A percentile compares a stretch with the other conserved stretches of the same genome.
These are phyloP conservation scores for Neofusicoccum kwambonambiense DNA, from an alignment of 2,329 filamentous ascomycete species.

Conservation along the genomic window DNA sequence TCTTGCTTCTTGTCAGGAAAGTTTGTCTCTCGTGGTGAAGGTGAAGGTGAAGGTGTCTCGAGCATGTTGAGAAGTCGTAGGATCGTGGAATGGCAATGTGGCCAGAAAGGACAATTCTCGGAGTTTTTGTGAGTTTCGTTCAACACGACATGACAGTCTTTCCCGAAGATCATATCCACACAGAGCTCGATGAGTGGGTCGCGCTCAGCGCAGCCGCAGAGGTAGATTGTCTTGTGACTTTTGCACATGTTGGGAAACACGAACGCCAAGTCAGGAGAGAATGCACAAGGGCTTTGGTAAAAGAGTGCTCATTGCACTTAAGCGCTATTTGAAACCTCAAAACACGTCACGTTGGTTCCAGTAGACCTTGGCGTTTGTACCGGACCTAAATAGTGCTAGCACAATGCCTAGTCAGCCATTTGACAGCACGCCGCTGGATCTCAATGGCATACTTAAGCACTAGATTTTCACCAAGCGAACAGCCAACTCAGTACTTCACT, in stretches of 20 bases:
- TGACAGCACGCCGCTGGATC: background rate
- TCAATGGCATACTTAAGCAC: no score
- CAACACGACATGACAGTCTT: background rate
- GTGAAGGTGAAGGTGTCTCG: no score
- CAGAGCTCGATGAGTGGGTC: background rate
- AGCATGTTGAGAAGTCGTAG: background rate
- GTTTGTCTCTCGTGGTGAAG: no score
- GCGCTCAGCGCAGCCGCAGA: slow-evolving; percentile 1
- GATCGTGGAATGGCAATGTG: background rate
- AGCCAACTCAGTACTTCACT: no score
- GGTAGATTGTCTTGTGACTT: background rate
- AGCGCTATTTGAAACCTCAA: no score
- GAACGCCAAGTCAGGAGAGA: background rate
- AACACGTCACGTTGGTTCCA: no score
- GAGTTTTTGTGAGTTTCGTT: background rate
- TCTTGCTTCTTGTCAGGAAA: no score
- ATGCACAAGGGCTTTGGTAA: background rate
- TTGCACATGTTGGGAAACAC: background rate
- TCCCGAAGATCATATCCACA: background rate
- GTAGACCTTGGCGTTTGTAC: background rate
- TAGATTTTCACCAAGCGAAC: no score
- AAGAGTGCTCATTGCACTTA: no score
- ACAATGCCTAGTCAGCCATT: background rate
- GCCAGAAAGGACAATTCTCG: background rate
- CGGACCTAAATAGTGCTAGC: background rate